These are phyloP conservation scores for Aspergillus wentii DNA, from an alignment of 495 filamentous ascomycete species.

Conservation along the genomic window DNA sequence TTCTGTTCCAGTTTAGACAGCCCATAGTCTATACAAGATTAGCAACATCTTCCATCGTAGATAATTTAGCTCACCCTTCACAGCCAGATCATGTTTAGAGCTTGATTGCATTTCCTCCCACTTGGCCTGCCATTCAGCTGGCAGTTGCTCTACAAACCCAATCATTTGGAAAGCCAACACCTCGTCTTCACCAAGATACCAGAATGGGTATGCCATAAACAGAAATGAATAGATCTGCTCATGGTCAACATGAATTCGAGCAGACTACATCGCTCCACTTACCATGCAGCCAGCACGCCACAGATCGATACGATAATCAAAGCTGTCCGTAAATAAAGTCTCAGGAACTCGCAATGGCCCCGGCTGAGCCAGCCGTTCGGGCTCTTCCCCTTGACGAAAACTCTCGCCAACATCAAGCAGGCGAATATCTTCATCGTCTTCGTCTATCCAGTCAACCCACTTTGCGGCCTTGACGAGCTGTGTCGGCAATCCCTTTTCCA, in stretches of 20 bases:
- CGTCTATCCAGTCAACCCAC: conserved; percentile 29
- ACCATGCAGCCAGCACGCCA: conserved; percentile 38
- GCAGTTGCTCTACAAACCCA: conserved; percentile 11
- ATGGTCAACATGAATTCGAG: no score
- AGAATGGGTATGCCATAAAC: conserved; percentile 16
- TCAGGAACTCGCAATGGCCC: conserved; percentile 28
- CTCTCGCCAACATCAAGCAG: conserved; percentile 34
- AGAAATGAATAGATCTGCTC: conserved; percentile 19
- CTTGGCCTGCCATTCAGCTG: conserved; percentile 14
- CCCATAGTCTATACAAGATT: background rate
- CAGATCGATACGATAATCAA: conserved; percentile 37
- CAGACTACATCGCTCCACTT: no score
- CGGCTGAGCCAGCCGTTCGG: conserved; percentile 29
- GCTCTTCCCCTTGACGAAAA: conserved; percentile 22
- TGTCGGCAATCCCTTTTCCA: conserved; percentile 21
- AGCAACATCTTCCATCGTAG: no score
- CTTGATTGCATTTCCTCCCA: conserved; percentile 10
- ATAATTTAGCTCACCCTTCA: conserved; percentile 15
- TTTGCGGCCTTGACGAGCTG: conserved; percentile 28
- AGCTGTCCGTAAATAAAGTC: conserved; percentile 29
- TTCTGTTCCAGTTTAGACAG: background rate
- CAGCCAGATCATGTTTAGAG: conserved; percentile 5
- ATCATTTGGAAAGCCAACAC: conserved; percentile 12
- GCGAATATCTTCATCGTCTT: conserved; percentile 34
- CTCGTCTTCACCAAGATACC: conserved; percentile 17